Evolutionary conservation across 116 monocot genomes (phyloP).

Genomic region (Trichopus zeylanicus): DNA sequence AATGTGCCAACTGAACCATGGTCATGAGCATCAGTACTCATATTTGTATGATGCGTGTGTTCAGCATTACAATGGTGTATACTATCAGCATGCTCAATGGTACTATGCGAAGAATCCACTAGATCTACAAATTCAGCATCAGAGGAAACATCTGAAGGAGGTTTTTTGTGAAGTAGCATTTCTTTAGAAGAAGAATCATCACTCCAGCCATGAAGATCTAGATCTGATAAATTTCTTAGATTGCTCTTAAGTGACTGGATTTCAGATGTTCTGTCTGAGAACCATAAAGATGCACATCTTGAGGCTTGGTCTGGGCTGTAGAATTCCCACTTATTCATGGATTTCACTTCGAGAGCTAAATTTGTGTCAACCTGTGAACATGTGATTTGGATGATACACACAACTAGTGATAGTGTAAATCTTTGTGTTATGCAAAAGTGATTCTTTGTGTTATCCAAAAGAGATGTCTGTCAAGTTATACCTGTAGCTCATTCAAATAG

Average conservation of each 20-base stretch:
- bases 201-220: conserved; percentile 12
- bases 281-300: conserved; percentile 40
- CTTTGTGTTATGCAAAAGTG: neutral
- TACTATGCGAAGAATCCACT: conserved; percentile 9
- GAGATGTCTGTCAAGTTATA: conserved; percentile 9
- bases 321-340: conserved; percentile 71
- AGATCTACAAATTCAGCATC: conserved; percentile 34
- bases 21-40: neutral
- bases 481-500: conserved; percentile 74
- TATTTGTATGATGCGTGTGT: neutral
- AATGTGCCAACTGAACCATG: neutral
- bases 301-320: conserved; percentile 40
- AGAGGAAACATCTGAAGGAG: conserved; percentile 7
- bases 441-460: neutral
- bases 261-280: conserved; percentile 33
- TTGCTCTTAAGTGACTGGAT: conserved; percentile 22
- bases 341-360: conserved; percentile 55
- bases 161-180: neutral
- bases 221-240: conserved; percentile 21
- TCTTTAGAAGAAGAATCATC: conserved; percentile 11
- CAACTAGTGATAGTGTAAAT: neutral
- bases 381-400: conserved; percentile 11
- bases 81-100: neutral
- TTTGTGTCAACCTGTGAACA: conserved; percentile 43
- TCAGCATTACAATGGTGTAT: neutral